Conservation (phyloP, 2,329 filamentous ascomycete species). For the Alternaria triticimaculans region DNA sequence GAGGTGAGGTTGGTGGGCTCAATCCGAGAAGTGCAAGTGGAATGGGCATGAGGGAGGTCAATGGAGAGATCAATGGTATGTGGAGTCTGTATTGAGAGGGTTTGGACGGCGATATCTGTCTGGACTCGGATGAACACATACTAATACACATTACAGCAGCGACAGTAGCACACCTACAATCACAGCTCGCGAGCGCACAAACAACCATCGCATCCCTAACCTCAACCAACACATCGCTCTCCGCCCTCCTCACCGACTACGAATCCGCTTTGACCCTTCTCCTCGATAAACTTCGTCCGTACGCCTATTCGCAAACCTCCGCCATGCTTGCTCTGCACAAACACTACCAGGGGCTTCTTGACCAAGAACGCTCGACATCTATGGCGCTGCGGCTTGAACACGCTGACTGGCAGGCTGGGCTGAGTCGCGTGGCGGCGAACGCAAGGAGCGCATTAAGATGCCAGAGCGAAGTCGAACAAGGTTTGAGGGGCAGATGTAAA, state of each 20-base stretch:
- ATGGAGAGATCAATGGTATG: constrained; percentile 46
- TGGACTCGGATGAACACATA: background rate
- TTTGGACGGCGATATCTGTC: background rate
- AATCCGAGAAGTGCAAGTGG: constrained; percentile 2
- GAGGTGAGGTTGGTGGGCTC: constrained; percentile 24
- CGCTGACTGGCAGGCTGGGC: constrained; percentile 57
- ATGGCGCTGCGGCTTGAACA: constrained; percentile 57
- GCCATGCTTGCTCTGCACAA: constrained; percentile 55
- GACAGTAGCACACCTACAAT: constrained; percentile 38
- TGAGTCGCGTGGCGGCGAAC: constrained; percentile 52
- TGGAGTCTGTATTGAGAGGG: background rate
- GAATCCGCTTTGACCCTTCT: constrained; percentile 50
- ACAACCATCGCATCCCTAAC: constrained; percentile 33
- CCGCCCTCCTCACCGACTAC: constrained; percentile 49
- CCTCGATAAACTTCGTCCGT: constrained; percentile 43
- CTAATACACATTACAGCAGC: constrained; percentile 32
- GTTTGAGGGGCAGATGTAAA: constrained; percentile 48
- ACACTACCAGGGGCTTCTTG: constrained; percentile 56
- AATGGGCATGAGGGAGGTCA: constrained; percentile 36
- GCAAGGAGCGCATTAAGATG: constrained; percentile 50
- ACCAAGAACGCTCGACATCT: constrained; percentile 52
- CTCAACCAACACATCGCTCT: constrained; percentile 34
- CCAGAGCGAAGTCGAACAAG: constrained; percentile 47
- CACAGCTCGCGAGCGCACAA: constrained; percentile 41
- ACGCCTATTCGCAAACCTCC: constrained; percentile 51